Base-by-base conservation (phyloP, 2,329 filamentous ascomycete genomes). In the Ceratocystis eucalypticola region DNA sequence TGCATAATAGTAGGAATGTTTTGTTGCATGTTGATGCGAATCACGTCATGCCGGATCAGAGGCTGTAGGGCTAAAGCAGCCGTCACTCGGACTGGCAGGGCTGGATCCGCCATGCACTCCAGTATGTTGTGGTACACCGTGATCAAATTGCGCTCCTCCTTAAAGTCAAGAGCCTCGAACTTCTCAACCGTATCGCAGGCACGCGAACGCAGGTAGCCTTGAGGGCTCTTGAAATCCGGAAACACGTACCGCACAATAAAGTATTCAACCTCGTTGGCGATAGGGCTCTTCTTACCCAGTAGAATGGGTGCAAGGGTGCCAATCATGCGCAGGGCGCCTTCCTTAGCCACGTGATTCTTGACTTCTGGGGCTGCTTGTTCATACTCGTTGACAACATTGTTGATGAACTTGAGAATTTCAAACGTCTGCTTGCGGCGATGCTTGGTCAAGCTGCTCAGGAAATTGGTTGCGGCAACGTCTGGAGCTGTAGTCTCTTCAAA, bases 1-100 rank as follows among this genome's bases (percentile, higher is more conserved):
- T 97, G 95, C 94, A 99, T 99, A 73, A 99, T 97, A 72, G 96
- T 95, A 17, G 94, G 92, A 70, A 99, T 99, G 75, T 92, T 96
- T 73, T 92, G 86, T 77, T 96, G 92, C 94, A 99, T 97, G 76
- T 89, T 94, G 50, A 86, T 88, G 67, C 92, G 88, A 73, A 99
- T 96, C 64, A 94, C 83, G 71, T 97, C 92, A 77, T 99, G 94
- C 70, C 94, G 84, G 73, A 99, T 99, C 50, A 99, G 83, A 53
- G 94, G 93, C 76, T 99, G 94, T 65, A 99, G 83, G 55, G 94
- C 93, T 68, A 99, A 84, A 8, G 94, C 91, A 20, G 94, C 94
- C 71, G 95, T 94, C 30, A 99, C 93, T 71, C 94, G 85, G 28
- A 99, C 94, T 1, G 94, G 94, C 33, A 99, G 83, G 69, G 90